phyloP scores from a whole-genome alignment of 345 rosid genomes.

The Pugionium dolabratum region DNA sequence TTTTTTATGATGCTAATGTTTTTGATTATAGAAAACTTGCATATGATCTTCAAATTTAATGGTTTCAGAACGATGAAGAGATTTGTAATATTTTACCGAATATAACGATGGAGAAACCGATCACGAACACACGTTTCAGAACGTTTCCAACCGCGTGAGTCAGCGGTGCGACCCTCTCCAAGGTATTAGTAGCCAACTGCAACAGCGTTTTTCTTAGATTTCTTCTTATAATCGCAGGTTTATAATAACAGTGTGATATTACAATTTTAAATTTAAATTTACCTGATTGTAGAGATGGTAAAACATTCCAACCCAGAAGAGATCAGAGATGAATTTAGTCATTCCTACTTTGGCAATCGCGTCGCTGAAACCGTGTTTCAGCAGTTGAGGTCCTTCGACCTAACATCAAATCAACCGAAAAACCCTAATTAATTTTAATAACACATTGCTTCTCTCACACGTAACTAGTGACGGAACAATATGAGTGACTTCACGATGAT shows the following conservation, averaged over 20 bases:
- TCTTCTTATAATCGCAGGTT: background rate
- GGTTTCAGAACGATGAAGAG: background rate
- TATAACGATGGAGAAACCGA: constrained; percentile 81
- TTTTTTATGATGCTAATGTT: too few species aligned
- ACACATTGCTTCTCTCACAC: background rate
- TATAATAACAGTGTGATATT: background rate
- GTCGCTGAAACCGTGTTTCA: constrained; percentile 71
- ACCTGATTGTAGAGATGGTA: constrained; percentile 99
- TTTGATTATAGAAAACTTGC: too few species aligned
- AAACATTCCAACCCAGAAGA: constrained; percentile 98
- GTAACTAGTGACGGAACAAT: constrained; percentile 15
- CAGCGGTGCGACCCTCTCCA: constrained; percentile 97
- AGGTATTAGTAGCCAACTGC: constrained; percentile 93
- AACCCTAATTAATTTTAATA: background rate
- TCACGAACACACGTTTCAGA: constrained; percentile 95
- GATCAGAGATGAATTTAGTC: constrained; percentile 82
- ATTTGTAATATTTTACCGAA: constrained; percentile 57
- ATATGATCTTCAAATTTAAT: too few species aligned
- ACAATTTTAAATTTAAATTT: background rate
- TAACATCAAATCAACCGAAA: constrained; percentile 28
- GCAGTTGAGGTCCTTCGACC: constrained; percentile 89
- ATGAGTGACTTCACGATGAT: constrained; percentile 57
- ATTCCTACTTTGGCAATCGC: constrained; percentile 90
- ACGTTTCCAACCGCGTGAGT: constrained; percentile 99
- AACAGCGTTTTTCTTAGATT: constrained; percentile 16